These are phyloP conservation scores for Talaromyces adpressus DNA, from an alignment of 495 filamentous ascomycete genomes.

Conservation along the genomic window DNA sequence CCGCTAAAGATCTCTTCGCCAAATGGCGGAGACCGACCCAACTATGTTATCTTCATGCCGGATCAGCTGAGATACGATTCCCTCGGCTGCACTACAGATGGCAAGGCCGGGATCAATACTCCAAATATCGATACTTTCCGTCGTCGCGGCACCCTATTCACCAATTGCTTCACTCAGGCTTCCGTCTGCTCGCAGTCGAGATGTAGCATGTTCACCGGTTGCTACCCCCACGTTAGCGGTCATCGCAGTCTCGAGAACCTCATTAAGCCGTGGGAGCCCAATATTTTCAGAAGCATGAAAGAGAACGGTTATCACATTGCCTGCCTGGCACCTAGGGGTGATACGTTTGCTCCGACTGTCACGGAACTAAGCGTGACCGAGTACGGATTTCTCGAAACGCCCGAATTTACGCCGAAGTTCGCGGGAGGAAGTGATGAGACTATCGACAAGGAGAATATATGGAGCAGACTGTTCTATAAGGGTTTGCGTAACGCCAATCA, in stretches of 20 bases:
- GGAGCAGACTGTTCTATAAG: conserved; percentile 17
- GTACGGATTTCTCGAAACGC: conserved; percentile 22
- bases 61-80: conserved; percentile 21
- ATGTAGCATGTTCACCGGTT: conserved; percentile 18
- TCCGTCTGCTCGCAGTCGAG: conserved; percentile 21
- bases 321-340: conserved; percentile 19
- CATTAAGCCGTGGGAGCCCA: conserved; percentile 24
- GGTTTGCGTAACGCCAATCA: conserved; percentile 14
- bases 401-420: conserved; percentile 17
- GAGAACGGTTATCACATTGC: conserved; percentile 21
- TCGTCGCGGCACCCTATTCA: conserved; percentile 12
- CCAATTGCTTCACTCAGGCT: conserved; percentile 19
- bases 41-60: conserved; percentile 20
- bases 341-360: conserved; percentile 19
- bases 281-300: conserved; percentile 19
- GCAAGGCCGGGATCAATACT: conserved; percentile 10
- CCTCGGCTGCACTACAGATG: conserved; percentile 12
- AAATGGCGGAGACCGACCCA: conserved; percentile 8
- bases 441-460: conserved; percentile 14
- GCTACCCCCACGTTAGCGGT: conserved; percentile 19
- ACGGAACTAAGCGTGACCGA: conserved; percentile 20
- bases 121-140: conserved; percentile 18
- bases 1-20: background rate
- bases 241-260: conserved; percentile 20
- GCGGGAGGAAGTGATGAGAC: background rate